Conservation (phyloP, 441 rosid genomes). For the Erodium trifolium region DNA sequence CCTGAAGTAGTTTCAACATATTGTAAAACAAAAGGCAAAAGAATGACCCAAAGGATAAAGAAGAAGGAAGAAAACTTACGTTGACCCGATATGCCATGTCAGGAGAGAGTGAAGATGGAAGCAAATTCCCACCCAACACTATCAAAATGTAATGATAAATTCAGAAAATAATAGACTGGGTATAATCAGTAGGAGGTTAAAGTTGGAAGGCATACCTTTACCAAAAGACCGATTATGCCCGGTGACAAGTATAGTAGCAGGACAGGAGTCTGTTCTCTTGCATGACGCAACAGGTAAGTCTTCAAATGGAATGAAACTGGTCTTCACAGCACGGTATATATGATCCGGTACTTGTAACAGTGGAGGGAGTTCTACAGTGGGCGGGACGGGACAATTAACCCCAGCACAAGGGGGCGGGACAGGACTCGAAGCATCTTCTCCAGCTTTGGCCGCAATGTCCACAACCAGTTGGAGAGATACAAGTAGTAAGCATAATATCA, state of each 20-base stretch:
- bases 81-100: conserved; percentile 4
- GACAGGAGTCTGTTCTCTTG: conserved; percentile 13
- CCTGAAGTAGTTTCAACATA: neutral
- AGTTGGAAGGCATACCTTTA: neutral
- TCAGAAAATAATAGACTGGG: too few species aligned
- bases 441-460: too few species aligned
- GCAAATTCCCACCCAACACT: conserved; percentile 12
- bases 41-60: neutral
- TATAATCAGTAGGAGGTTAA: too few species aligned
- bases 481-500: conserved; percentile 14
- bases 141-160: neutral
- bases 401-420: neutral
- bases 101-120: conserved; percentile 10
- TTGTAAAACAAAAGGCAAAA: neutral
- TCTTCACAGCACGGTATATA: conserved; percentile 14
- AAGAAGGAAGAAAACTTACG: conserved; percentile 10
- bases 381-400: neutral
- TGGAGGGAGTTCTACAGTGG: conserved; percentile 8
- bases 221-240: conserved; percentile 15
- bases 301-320: conserved; percentile 3
- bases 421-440: too few species aligned
- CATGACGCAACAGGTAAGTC: conserved; percentile 17
- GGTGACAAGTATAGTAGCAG: conserved; percentile 17
- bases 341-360: conserved; percentile 12
- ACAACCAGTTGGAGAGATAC: neutral